These are phyloP conservation scores for Manihot esculenta DNA, from an alignment of 441 rosid species.

Conservation along the genomic window DNA sequence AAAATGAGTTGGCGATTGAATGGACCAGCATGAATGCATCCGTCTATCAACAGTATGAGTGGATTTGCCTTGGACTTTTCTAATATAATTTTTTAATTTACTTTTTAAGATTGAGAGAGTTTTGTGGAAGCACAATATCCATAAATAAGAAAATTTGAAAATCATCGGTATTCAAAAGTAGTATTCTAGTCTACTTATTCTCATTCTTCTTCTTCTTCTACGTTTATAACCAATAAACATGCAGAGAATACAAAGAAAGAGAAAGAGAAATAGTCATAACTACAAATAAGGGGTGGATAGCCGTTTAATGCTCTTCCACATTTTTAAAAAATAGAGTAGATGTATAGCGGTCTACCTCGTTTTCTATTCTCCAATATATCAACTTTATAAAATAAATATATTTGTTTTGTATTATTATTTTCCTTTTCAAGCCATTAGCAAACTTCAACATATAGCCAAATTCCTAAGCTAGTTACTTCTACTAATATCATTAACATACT, in stretches of 20 bases:
- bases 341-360: conserved; percentile 5
- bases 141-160: conserved; percentile 1
- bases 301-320: conserved; percentile 29
- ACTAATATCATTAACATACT: no score
- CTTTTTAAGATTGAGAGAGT: conserved; percentile 26
- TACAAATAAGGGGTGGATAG: conserved; percentile 27
- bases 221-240: neutral
- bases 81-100: neutral
- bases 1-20: conserved; percentile 1
- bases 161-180: neutral
- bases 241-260: neutral
- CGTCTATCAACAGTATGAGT: neutral
- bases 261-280: conserved; percentile 27
- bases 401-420: no score
- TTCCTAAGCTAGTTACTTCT: no score
- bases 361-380: neutral
- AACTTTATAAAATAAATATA: neutral
- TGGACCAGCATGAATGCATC: conserved; percentile 8
- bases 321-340: conserved; percentile 6
- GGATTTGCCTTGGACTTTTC: neutral
- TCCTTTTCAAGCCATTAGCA: no score
- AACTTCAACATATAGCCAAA: no score
- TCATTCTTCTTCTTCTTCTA: neutral
- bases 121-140: conserved; percentile 26
- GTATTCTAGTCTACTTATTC: neutral